Percentiles rank a stretch among this genome's conserved stretches.
Conservation (phyloP, 2,329 filamentous ascomycete genomes). For the Anthostomella pinea region DNA sequence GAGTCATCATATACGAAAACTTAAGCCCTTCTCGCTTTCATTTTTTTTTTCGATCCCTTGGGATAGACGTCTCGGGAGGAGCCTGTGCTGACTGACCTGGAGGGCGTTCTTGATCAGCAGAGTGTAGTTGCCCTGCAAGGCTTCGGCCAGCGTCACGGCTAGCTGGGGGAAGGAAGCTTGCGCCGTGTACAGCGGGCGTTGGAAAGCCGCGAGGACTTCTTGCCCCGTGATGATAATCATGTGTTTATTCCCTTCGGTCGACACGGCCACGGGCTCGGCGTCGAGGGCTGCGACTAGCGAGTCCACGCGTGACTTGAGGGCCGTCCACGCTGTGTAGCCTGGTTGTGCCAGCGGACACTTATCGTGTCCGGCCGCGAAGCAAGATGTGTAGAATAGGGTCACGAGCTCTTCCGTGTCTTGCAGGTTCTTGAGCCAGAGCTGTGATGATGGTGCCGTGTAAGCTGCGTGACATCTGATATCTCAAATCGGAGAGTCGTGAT, state of each 20-base stretch:
- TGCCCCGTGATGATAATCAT: slow-evolving; percentile 29
- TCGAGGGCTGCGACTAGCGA: slow-evolving; percentile 30
- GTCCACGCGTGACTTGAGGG: slow-evolving; percentile 34
- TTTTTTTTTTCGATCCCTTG: no score
- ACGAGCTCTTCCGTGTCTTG: slow-evolving; percentile 36
- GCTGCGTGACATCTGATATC: neutral
- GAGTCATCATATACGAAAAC: no score
- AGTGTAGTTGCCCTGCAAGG: slow-evolving; percentile 30
- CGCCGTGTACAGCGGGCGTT: slow-evolving; percentile 31
- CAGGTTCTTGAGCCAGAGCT: no score
- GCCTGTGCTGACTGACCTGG: no score
- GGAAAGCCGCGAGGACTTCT: slow-evolving; percentile 31
- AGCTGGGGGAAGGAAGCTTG: slow-evolving; percentile 10
- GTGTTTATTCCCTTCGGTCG: slow-evolving; percentile 18
- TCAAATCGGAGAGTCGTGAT: no score
- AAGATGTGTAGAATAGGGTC: slow-evolving; percentile 35
- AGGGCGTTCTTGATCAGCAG: slow-evolving; percentile 5
- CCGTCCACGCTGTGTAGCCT: slow-evolving; percentile 24
- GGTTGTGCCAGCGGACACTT: slow-evolving; percentile 29
- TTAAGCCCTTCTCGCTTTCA: no score
- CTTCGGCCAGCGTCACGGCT: slow-evolving; percentile 19
- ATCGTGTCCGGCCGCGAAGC: slow-evolving; percentile 29
- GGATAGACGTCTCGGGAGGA: no score
- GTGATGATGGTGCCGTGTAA: no score
- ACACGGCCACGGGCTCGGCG: slow-evolving; percentile 24